Conservation (phyloP, 768 basidiomycete species). For the Phlegmacium glaucopus region DNA sequence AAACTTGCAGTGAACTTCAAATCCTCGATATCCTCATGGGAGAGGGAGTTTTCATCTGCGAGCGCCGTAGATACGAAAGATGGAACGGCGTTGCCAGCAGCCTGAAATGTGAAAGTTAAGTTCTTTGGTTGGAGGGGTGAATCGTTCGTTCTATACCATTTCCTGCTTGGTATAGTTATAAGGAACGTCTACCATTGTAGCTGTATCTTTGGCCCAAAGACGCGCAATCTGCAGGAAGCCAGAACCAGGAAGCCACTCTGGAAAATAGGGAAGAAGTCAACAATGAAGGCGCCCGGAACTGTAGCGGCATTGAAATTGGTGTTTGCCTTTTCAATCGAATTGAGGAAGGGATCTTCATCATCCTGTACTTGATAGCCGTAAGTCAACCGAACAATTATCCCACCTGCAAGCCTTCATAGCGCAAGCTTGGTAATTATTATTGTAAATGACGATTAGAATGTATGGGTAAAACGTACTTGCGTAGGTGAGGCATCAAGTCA, state of each 20-base stretch:
- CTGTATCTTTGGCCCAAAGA: conserved; percentile 35
- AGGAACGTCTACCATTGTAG: conserved; percentile 40
- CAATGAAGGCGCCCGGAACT: conserved; percentile 45
- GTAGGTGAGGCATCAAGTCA: conserved; percentile 32
- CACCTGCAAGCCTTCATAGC: conserved; percentile 52
- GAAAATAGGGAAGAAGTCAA: conserved; percentile 45
- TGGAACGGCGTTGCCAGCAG: conserved; percentile 34
- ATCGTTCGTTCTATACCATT: conserved; percentile 35
- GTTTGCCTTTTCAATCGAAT: conserved; percentile 48
- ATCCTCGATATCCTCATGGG: conserved; percentile 32
- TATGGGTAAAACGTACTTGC: conserved; percentile 41
- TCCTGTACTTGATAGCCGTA: conserved; percentile 58
- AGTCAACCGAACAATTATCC: conserved; percentile 50
- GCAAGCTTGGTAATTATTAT: background rate
- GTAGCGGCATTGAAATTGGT: conserved; percentile 49
- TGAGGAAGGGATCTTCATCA: conserved; percentile 46
- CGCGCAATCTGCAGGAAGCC: conserved; percentile 46
- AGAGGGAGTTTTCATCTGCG: conserved; percentile 8
- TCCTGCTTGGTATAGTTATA: conserved; percentile 41
- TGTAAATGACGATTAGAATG: background rate
- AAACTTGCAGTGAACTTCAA: too few relatives aligned
- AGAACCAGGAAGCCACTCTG: conserved; percentile 56
- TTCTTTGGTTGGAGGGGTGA: background rate
- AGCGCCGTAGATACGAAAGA: conserved; percentile 38
- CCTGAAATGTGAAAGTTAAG: conserved; percentile 22